phyloP scores from a whole-genome alignment of 306 rosid species.

The Purshia tridentata region DNA sequence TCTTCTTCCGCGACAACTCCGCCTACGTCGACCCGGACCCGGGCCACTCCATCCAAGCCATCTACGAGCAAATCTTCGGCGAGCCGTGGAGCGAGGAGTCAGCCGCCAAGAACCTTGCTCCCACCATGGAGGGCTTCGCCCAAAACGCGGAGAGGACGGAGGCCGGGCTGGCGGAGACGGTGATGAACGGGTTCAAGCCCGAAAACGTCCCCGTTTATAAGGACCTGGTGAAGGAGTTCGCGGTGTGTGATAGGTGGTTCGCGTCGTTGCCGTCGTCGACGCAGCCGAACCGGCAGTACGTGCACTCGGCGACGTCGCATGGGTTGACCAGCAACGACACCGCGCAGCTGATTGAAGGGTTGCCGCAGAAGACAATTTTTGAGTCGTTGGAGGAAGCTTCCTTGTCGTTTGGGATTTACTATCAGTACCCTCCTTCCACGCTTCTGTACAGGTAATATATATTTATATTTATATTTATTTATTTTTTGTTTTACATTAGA shows the following conservation, averaged over 20 bases:
- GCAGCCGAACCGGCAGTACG: conserved; percentile 73
- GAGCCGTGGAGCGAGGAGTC: conserved; percentile 63
- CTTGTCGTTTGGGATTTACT: conserved; percentile 65
- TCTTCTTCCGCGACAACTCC: conserved; percentile 38
- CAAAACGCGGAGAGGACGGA: conserved; percentile 50
- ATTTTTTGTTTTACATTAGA: too few relatives aligned
- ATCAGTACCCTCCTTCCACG: conserved; percentile 54
- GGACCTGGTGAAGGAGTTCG: conserved; percentile 63
- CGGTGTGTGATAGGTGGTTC: conserved; percentile 79
- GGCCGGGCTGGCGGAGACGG: conserved; percentile 44
- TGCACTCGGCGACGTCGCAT: conserved; percentile 81
- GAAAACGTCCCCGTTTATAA: conserved; percentile 48
- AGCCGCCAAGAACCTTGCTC: conserved; percentile 34
- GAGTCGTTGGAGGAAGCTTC: conserved; percentile 71
- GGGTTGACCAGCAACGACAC: conserved; percentile 59
- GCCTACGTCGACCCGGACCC: conserved; percentile 72
- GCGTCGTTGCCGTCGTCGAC: conserved; percentile 71
- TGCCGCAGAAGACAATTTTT: conserved; percentile 85
- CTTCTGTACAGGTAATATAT: conserved; percentile 58
- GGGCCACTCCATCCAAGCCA: conserved; percentile 68
- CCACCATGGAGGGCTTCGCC: conserved; percentile 67
- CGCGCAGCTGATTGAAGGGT: conserved; percentile 45
- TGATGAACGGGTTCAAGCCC: conserved; percentile 70
- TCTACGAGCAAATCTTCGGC: conserved; percentile 80
- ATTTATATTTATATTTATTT: too few relatives aligned